Conservation (phyloP, 768 basidiomycete genomes). For the Dioszegia hungarica region DNA sequence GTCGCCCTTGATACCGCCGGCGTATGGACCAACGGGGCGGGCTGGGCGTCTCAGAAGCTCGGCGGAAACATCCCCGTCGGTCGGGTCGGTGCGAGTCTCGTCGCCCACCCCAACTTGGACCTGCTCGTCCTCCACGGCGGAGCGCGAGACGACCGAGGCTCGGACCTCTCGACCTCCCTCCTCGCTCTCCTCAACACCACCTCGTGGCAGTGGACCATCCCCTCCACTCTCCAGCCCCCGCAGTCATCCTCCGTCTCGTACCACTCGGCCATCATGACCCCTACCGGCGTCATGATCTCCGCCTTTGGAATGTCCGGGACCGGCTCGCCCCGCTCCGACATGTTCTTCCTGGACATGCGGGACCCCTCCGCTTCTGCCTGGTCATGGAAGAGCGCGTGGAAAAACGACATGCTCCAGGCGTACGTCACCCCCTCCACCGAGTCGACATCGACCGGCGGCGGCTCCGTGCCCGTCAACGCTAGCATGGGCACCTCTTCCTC, state of each 20-base stretch:
- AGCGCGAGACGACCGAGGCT: constrained; percentile 16
- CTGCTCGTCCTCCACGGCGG: constrained; percentile 45
- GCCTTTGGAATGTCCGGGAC: constrained; percentile 39
- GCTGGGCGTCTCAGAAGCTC: constrained; percentile 37
- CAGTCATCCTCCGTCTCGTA: constrained; percentile 38
- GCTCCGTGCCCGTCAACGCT: not conserved
- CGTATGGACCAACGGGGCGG: constrained; percentile 25
- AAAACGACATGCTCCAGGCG: constrained; percentile 29
- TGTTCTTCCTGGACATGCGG: constrained; percentile 46
- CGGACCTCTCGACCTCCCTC: constrained; percentile 27
- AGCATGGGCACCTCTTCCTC: constrained; percentile 11
- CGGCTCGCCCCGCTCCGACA: constrained; percentile 29
- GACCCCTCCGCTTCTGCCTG: constrained; percentile 31
- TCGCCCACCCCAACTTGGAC: constrained; percentile 43
- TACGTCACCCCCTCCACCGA: constrained; percentile 9
- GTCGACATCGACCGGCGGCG: not conserved
- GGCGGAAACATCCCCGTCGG: constrained; percentile 40
- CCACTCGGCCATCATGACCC: constrained; percentile 45
- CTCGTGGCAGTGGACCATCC: constrained; percentile 42
- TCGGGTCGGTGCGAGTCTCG: constrained; percentile 41
- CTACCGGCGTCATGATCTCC: constrained; percentile 46
- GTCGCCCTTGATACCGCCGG: constrained; percentile 36
- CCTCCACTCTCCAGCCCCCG: constrained; percentile 43
- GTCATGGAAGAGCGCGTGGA: constrained; percentile 46
- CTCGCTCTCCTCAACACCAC: constrained; percentile 46